Evolutionary conservation across 2,329 filamentous ascomycete genomes (phyloP).

Genomic region (Leptodontidium sp.): DNA sequence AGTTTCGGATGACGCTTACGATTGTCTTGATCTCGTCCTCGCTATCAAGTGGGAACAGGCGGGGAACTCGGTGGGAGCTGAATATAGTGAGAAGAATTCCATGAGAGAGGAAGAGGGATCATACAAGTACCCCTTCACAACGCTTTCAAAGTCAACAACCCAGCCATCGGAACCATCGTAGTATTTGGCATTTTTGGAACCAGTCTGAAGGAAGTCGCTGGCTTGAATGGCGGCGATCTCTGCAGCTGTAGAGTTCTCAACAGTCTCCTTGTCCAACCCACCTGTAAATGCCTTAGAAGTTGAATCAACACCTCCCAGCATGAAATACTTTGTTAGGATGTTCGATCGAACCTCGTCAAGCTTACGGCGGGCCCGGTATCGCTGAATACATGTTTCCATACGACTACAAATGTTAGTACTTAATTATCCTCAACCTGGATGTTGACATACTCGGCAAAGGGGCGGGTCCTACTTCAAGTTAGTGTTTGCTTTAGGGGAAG

Average conservation of each 20-base stretch:
- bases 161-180: slow-evolving; percentile 67
- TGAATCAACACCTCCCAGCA: slow-evolving; percentile 81
- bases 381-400: slow-evolving; percentile 84
- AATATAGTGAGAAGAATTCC: slow-evolving; percentile 29
- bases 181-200: slow-evolving; percentile 52
- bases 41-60: slow-evolving; percentile 63
- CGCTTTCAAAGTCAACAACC: slow-evolving; percentile 80
- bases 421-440: slow-evolving; percentile 11
- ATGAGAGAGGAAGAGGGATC: slow-evolving; percentile 43
- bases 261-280: slow-evolving; percentile 65
- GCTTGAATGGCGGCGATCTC: slow-evolving; percentile 72
- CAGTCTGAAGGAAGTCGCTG: slow-evolving; percentile 62
- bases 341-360: slow-evolving; percentile 68
- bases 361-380: slow-evolving; percentile 80
- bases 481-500: slow-evolving; percentile 29
- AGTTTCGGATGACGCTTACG: slow-evolving; percentile 79
- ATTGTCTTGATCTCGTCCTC: slow-evolving; percentile 63
- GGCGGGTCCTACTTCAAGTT: slow-evolving; percentile 52
- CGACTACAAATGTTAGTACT: slow-evolving; percentile 56
- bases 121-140: slow-evolving; percentile 82
- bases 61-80: slow-evolving; percentile 64
- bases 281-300: slow-evolving; percentile 66
- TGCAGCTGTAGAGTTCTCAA: slow-evolving; percentile 67
- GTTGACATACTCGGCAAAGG: slow-evolving; percentile 64
- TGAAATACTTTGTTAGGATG: slow-evolving; percentile 82